Percentiles rank a stretch among this genome's conserved stretches.
These are phyloP conservation scores for Thymus quinquecostatus DNA, from an alignment of 257 asterid genomes.

Conservation along the genomic window DNA sequence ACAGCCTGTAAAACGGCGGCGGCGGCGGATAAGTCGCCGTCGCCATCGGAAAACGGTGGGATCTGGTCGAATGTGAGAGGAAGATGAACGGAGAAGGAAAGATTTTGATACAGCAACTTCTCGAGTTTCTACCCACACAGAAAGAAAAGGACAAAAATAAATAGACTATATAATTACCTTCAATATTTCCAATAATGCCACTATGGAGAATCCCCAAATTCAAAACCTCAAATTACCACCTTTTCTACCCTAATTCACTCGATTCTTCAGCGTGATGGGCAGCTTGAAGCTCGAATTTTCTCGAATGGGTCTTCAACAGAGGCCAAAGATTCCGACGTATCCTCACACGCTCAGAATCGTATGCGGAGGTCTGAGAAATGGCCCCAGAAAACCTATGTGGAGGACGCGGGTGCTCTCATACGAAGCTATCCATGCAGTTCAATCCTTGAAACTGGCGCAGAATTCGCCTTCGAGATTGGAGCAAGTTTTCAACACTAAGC, in stretches of 20 bases:
- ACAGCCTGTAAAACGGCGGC: constrained; percentile 83
- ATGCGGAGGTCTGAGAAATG: constrained; percentile 69
- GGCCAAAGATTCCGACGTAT: constrained; percentile 20
- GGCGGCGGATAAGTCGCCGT: constrained; percentile 98
- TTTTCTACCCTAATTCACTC: constrained; percentile 18
- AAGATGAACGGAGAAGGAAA: not conserved
- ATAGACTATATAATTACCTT: no score
- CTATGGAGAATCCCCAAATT: not conserved
- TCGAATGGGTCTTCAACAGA: constrained; percentile 30
- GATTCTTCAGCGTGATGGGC: constrained; percentile 30
- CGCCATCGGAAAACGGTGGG: constrained; percentile 45
- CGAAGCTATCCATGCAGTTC: constrained; percentile 80
- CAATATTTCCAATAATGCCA: not conserved
- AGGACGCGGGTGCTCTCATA: constrained; percentile 66
- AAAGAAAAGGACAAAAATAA: no score
- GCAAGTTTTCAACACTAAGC: constrained; percentile 45
- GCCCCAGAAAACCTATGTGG: constrained; percentile 73
- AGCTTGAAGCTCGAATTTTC: constrained; percentile 36
- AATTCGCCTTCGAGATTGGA: constrained; percentile 50
- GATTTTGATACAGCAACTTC: not conserved
- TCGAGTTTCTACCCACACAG: not conserved
- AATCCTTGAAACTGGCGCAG: constrained; percentile 64
- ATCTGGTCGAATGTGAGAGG: not conserved
- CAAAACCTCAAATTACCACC: not conserved
- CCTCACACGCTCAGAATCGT: constrained; percentile 25